These are phyloP conservation scores for Arthrobotrys conoides DNA, from an alignment of 2,329 filamentous ascomycete genomes.

Conservation along the genomic window DNA sequence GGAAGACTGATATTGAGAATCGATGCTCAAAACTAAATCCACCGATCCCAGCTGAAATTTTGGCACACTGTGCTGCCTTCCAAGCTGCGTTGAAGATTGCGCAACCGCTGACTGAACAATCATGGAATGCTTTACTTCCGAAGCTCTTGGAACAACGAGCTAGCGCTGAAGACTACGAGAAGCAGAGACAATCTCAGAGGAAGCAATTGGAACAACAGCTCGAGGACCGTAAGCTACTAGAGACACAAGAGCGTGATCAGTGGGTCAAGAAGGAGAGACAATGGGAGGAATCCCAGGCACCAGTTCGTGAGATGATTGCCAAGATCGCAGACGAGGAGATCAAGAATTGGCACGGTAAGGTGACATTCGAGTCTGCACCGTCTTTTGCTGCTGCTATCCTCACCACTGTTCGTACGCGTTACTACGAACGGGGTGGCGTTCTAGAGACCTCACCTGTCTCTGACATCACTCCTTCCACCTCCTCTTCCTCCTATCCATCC, in stretches of 20 bases:
- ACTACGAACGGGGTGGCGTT: conserved; percentile 72
- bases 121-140: conserved; percentile 79
- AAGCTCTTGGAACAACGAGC: conserved; percentile 77
- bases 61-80: conserved; percentile 81
- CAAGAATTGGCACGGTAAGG: conserved; percentile 75
- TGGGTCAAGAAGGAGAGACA: conserved; percentile 76
- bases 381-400: conserved; percentile 81
- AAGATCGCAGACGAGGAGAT: conserved; percentile 80
- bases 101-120: conserved; percentile 76
- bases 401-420: conserved; percentile 76
- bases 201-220: conserved; percentile 66
- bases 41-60: conserved; percentile 74
- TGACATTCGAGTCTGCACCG: conserved; percentile 76
- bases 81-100: conserved; percentile 80
- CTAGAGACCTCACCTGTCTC: conserved; percentile 68
- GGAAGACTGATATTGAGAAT: conserved; percentile 79
- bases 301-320: conserved; percentile 76
- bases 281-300: conserved; percentile 79
- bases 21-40: conserved; percentile 77
- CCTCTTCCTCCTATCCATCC: conserved; percentile 1
- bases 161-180: conserved; percentile 75
- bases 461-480: conserved; percentile 67
- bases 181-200: conserved; percentile 68
- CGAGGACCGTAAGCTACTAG: conserved; percentile 69
- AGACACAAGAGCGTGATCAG: conserved; percentile 70